Evolutionary conservation across 2,329 filamentous ascomycete genomes (phyloP).

Genomic region (Magnaporthiopsis rhizophila): DNA sequence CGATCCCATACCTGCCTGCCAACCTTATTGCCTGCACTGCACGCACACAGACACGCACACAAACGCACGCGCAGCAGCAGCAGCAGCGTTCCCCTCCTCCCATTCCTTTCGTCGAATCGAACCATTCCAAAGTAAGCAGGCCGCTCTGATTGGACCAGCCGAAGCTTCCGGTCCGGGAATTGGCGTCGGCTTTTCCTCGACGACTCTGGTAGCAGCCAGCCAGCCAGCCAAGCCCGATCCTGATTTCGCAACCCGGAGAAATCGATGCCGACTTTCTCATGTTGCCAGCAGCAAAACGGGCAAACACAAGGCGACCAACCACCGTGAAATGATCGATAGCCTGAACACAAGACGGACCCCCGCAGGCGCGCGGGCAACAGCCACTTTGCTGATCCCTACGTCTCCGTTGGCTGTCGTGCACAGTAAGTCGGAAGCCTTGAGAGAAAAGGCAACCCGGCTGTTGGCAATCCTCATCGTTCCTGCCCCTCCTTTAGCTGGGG

Average conservation of each 20-base stretch:
- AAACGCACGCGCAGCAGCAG: neutral
- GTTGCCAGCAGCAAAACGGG: no score
- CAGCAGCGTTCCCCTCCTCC: neutral
- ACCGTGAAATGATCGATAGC: neutral
- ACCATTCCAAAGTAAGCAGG: neutral
- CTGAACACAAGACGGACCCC: neutral
- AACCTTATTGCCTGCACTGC: neutral
- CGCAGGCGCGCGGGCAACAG: neutral
- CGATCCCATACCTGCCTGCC: neutral
- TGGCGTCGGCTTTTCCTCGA: neutral
- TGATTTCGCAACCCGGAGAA: neutral
- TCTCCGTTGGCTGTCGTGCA: neutral
- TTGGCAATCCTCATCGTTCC: neutral
- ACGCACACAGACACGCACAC: neutral
- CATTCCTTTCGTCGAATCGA: neutral
- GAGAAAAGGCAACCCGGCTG: neutral
- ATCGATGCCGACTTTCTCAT: neutral
- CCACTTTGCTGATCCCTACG: neutral
- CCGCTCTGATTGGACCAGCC: neutral
- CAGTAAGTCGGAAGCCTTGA: neutral
- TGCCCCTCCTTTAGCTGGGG: neutral
- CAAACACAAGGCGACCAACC: neutral
- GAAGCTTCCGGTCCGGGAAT: neutral
- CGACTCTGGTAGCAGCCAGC: no score
- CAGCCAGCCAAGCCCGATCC: neutral